A percentile compares a stretch with the other conserved stretches of the same genome.
phyloP scores from a whole-genome alignment of 73 alveolate genomes.

The Effrenium voratum region DNA sequence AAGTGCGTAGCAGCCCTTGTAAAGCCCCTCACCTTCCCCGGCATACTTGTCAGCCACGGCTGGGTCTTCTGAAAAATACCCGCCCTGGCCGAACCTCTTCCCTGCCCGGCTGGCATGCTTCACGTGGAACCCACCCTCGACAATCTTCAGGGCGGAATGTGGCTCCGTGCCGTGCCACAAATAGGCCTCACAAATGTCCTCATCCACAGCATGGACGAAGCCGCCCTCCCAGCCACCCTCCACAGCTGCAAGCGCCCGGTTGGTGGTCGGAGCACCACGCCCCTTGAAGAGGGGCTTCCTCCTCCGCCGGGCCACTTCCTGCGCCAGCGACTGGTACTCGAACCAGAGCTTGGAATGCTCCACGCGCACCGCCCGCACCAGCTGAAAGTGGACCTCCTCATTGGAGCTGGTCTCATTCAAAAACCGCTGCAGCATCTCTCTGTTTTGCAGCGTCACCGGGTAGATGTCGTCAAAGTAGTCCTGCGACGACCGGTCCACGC shows the following conservation, averaged over 20 bases:
- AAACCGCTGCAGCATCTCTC: constrained; percentile 40
- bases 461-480: constrained; percentile 66
- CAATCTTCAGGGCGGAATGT: constrained; percentile 71
- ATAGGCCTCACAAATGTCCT: constrained; percentile 54
- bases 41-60: constrained; percentile 83
- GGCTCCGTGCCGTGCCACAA: constrained; percentile 74
- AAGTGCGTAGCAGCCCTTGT: constrained; percentile 52
- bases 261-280: constrained; percentile 46
- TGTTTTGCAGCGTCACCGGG: constrained; percentile 59
- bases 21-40: constrained; percentile 71
- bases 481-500: constrained; percentile 24
- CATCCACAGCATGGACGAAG: constrained; percentile 57
- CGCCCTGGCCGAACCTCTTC: constrained; percentile 71
- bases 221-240: constrained; percentile 84
- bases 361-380: constrained; percentile 70
- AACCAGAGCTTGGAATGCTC: constrained; percentile 55
- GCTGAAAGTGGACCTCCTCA: constrained; percentile 25
- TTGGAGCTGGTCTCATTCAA: constrained; percentile 67
- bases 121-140: constrained; percentile 51
- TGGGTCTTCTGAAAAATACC: constrained; percentile 70
- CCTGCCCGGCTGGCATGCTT: constrained; percentile 68
- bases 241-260: constrained; percentile 22
- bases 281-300: background rate
- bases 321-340: constrained; percentile 33
- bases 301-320: background rate